Conservation (phyloP, 208 protist species). For the Wallacemonas sp. region DNA sequence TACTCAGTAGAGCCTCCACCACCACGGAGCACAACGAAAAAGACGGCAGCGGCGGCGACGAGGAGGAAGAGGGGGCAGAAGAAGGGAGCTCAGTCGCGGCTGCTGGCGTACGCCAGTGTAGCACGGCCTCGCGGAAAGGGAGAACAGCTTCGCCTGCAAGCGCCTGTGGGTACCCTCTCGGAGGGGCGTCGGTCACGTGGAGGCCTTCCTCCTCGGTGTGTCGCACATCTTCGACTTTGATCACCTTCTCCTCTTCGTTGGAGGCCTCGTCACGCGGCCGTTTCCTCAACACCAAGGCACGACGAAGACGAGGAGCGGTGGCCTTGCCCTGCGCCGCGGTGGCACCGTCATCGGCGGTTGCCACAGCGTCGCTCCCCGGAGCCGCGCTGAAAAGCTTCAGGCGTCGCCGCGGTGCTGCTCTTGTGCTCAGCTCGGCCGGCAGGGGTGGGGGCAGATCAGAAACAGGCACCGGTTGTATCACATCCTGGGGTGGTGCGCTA, state of each 20-base stretch:
- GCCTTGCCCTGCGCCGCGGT: no score
- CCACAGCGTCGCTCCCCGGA: neutral
- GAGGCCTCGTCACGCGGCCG: neutral
- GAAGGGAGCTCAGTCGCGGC: neutral
- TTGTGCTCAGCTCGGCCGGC: neutral
- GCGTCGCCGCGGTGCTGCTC: constrained; percentile 2
- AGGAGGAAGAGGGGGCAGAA: neutral
- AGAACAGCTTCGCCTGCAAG: neutral
- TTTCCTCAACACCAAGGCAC: neutral
- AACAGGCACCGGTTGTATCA: no score
- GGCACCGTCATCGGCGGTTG: no score
- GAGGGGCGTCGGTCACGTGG: no score
- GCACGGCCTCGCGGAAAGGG: neutral
- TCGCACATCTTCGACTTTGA: no score
- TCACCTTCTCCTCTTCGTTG: no score
- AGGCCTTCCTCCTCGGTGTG: no score
- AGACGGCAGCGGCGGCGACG: no score
- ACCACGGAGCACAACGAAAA: neutral
- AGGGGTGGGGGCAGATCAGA: neutral
- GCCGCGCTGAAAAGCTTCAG: neutral
- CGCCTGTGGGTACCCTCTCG: neutral
- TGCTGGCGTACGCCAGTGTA: neutral
- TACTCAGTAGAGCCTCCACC: neutral
- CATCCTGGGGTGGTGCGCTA: no score
- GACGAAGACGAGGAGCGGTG: neutral